Percentiles rank a stretch among this genome's conserved stretches.
Evolutionary conservation across 164 flowering plant species (phyloP).

Genomic region (Chimonanthus salicifolius): DNA sequence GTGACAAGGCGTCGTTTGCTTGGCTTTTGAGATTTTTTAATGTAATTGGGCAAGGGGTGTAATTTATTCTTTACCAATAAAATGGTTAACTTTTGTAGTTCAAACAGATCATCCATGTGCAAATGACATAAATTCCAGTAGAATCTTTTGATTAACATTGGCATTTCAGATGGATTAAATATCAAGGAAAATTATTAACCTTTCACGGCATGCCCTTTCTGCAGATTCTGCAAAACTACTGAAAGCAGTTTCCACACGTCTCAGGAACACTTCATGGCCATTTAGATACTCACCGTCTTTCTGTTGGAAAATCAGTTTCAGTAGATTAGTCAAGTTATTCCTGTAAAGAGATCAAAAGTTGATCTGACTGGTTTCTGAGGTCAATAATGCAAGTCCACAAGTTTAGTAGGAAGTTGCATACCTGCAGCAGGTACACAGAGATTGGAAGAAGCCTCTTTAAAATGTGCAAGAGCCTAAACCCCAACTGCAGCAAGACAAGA

Average conservation of each 20-base stretch:
- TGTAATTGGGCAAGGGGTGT: too few species aligned
- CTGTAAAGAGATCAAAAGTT: constrained; percentile 3
- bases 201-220: constrained; percentile 77
- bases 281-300: constrained; percentile 94
- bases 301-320: constrained; percentile 32
- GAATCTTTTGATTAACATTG: too few species aligned
- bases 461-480: constrained; percentile 76
- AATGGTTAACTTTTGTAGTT: too few species aligned
- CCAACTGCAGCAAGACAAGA: constrained; percentile 51
- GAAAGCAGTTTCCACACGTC: constrained; percentile 83
- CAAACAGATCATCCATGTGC: not conserved
- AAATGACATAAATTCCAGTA: too few species aligned
- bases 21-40: too few species aligned
- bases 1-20: too few species aligned
- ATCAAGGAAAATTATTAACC: constrained; percentile 34
- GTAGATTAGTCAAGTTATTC: not conserved
- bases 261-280: constrained; percentile 87
- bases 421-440: constrained; percentile 90
- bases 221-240: constrained; percentile 87
- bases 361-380: not conserved
- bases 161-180: constrained; percentile 1
- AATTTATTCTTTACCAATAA: too few species aligned
- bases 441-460: constrained; percentile 92
- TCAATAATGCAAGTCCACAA: not conserved
- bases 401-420: constrained; percentile 17